These are phyloP conservation scores for Remersonia thermophila DNA, from an alignment of 2,329 filamentous ascomycete species.

Conservation along the genomic window DNA sequence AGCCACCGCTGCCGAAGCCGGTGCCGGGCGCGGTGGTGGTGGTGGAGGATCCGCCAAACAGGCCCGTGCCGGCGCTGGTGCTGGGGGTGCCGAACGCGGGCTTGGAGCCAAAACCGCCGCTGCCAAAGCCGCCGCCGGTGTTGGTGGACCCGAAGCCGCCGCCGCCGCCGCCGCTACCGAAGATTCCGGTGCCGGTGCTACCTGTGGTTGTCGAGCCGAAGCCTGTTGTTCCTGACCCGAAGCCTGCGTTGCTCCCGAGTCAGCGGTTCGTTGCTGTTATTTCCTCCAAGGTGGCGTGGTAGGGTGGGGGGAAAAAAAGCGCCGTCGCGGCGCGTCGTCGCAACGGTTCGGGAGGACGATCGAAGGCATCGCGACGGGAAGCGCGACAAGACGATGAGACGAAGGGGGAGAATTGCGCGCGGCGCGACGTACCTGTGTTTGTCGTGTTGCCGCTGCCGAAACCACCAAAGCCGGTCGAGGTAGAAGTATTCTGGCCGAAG, in stretches of 20 bases:
- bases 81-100: constrained; percentile 41
- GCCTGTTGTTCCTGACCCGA: constrained; percentile 8
- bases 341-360: constrained; percentile 1
- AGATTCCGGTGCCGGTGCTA: constrained; percentile 30
- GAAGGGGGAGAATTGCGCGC: constrained; percentile 12
- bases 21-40: constrained; percentile 27
- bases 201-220: constrained; percentile 28
- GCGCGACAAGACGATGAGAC: constrained; percentile 1
- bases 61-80: constrained; percentile 28
- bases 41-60: constrained; percentile 32
- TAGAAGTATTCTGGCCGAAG: constrained; percentile 46
- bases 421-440: constrained; percentile 39
- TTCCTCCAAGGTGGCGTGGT: too few species aligned
- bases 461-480: constrained; percentile 43
- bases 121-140: constrained; percentile 10
- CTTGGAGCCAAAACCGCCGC: constrained; percentile 27
- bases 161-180: constrained; percentile 26
- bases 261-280: constrained; percentile 22
- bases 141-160: constrained; percentile 15
- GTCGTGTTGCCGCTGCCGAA: constrained; percentile 35
- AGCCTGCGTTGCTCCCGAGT: background rate
- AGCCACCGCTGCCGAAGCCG: constrained; percentile 30
- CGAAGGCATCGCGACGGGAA: background rate
- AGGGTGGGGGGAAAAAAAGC: too few species aligned
- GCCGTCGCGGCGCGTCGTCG: background rate